These are phyloP conservation scores for Naganishia vaughanmartiniae DNA, from an alignment of 768 basidiomycete species.

Conservation along the genomic window DNA sequence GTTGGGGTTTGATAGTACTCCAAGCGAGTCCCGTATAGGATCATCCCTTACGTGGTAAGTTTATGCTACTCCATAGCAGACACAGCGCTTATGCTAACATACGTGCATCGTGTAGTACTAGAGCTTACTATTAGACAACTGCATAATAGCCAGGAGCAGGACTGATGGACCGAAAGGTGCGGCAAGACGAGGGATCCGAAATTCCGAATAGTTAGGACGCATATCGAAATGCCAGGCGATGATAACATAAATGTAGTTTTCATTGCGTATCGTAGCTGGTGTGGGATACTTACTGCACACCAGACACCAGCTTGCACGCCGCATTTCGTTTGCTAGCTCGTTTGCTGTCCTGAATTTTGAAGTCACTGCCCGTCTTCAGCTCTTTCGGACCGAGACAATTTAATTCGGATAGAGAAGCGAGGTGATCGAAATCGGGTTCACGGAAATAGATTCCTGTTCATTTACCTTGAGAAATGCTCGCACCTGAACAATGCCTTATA, in stretches of 20 bases:
- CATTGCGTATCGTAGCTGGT: too few relatives aligned
- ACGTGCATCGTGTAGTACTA: conserved; percentile 7
- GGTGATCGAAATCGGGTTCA: neutral
- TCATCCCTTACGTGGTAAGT: conserved; percentile 66
- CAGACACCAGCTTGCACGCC: too few relatives aligned
- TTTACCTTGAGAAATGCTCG: neutral
- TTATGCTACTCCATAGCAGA: neutral
- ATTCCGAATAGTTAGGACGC: neutral
- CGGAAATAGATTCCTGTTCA: neutral
- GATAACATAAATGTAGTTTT: too few relatives aligned
- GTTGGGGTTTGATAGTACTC: conserved; percentile 63
- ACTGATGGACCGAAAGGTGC: neutral
- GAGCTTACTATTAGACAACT: too few relatives aligned
- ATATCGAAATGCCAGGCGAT: too few relatives aligned
- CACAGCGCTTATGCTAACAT: neutral
- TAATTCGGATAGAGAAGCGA: neutral
- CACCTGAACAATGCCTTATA: too few relatives aligned
- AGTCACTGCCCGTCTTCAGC: neutral
- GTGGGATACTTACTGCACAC: too few relatives aligned
- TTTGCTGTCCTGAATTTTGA: too few relatives aligned
- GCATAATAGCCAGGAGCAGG: too few relatives aligned
- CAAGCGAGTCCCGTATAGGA: conserved; percentile 76
- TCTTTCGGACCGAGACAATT: conserved; percentile 1
- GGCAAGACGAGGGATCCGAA: neutral
- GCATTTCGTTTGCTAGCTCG: too few relatives aligned